Percentiles rank a stretch among this genome's conserved stretches.
phyloP scores from a whole-genome alignment of 208 protist species.

The Trypanosoma grayi region DNA sequence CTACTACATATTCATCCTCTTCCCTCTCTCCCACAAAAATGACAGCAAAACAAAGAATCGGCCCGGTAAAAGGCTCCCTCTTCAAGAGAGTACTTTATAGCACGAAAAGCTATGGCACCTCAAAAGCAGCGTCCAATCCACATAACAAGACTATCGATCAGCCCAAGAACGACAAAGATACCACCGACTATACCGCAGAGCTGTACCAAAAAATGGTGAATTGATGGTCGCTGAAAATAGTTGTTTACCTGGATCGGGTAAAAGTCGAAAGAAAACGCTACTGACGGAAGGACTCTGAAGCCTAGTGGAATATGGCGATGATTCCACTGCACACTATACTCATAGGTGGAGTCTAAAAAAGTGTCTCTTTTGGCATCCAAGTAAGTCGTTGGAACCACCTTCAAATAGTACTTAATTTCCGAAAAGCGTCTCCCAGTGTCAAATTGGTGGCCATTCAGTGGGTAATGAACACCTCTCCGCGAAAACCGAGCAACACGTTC shows the following conservation, averaged over 20 bases:
- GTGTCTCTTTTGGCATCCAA: constrained; percentile 15
- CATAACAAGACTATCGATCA: constrained; percentile 60
- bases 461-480: constrained; percentile 33
- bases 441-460: constrained; percentile 42
- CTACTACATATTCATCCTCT: too few relatives aligned
- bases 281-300: constrained; percentile 37
- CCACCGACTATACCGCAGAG: constrained; percentile 88
- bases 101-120: neutral
- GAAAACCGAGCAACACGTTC: constrained; percentile 60
- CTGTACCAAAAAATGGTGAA: constrained; percentile 71
- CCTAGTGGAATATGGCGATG: constrained; percentile 29
- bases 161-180: constrained; percentile 76
- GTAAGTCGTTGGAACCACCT: constrained; percentile 74
- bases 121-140: constrained; percentile 12
- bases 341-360: constrained; percentile 38
- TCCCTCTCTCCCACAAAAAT: too few relatives aligned
- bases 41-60: too few relatives aligned
- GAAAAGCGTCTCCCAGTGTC: constrained; percentile 12
- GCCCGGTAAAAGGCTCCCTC: neutral
- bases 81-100: too few relatives aligned
- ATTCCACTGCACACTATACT: constrained; percentile 65
- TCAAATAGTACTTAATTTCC: constrained; percentile 57
- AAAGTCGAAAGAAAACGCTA: constrained; percentile 62
- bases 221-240: constrained; percentile 54
- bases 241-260: constrained; percentile 74